Percentiles rank a stretch among this genome's conserved stretches.
Evolutionary conservation across 257 asterid species (phyloP).

Genomic region (Anisodus tanguticus): DNA sequence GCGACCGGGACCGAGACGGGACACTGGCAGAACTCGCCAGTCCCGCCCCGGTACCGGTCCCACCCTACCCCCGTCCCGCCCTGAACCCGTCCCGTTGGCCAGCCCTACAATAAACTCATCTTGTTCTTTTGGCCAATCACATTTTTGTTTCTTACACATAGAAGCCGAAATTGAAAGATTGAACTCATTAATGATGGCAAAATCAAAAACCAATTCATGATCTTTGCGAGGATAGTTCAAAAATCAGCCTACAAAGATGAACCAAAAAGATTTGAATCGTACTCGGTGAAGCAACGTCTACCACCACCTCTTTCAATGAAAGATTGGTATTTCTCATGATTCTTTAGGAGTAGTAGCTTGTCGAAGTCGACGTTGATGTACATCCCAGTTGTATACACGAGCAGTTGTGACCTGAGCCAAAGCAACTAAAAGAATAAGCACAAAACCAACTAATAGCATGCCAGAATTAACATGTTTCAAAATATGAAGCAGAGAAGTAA

Average conservation of each 20-base stretch:
- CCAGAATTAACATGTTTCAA: no score
- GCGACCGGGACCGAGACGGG: no score
- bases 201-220: no score
- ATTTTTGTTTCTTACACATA: neutral
- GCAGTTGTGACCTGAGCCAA: conserved; percentile 80
- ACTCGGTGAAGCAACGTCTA: neutral
- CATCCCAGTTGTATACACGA: conserved; percentile 95
- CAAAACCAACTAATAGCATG: no score
- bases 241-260: neutral
- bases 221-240: neutral
- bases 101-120: neutral
- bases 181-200: no score
- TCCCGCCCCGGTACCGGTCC: no score
- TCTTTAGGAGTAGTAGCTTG: conserved; percentile 57
- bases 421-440: conserved; percentile 4
- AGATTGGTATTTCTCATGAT: conserved; percentile 35
- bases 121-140: neutral
- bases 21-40: no score
- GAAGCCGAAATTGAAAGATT: no score
- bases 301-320: neutral
- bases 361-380: conserved; percentile 79
- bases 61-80: no score
- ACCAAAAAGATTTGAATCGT: conserved; percentile 1
- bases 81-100: no score
- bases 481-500: no score